These are phyloP conservation scores for Copromyces sp. DNA, from an alignment of 495 filamentous ascomycete genomes.

Conservation along the genomic window DNA sequence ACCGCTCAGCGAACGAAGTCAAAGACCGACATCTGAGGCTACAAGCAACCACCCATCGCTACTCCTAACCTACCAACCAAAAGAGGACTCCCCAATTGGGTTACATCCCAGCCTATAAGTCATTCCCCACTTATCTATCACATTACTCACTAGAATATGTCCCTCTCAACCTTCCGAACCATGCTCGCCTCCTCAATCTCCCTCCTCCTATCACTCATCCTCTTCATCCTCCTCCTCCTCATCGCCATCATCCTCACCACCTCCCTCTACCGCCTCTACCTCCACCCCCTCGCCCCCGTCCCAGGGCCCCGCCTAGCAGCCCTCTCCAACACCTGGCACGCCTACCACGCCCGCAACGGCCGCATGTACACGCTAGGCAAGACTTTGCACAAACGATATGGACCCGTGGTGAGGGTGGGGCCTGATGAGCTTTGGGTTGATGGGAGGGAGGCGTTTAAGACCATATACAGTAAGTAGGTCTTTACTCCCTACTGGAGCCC, in stretches of 20 bases:
- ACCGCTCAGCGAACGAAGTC: neutral
- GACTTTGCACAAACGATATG: constrained; percentile 40
- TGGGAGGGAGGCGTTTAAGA: constrained; percentile 28
- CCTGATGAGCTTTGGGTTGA: constrained; percentile 45
- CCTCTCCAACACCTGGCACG: constrained; percentile 31
- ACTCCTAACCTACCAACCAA: neutral
- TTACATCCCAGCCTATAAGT: neutral
- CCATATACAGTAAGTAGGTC: constrained; percentile 30
- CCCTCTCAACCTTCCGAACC: neutral
- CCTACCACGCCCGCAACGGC: constrained; percentile 20
- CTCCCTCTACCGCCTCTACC: constrained; percentile 13
- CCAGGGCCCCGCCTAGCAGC: constrained; percentile 29
- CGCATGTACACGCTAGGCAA: constrained; percentile 19
- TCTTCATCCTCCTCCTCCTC: neutral
- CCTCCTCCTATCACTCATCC: neutral
- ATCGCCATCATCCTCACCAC: neutral
- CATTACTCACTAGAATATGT: neutral
- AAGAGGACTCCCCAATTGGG: neutral
- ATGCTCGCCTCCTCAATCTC: neutral
- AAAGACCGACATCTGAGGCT: neutral
- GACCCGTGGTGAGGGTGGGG: constrained; percentile 45
- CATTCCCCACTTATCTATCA: neutral
- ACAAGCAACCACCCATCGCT: neutral
- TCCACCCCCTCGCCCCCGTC: constrained; percentile 25
- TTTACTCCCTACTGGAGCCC: too few relatives aligned